Evolutionary conservation across 2,329 filamentous ascomycete genomes (phyloP).

Genomic region (Fusarium sp.): DNA sequence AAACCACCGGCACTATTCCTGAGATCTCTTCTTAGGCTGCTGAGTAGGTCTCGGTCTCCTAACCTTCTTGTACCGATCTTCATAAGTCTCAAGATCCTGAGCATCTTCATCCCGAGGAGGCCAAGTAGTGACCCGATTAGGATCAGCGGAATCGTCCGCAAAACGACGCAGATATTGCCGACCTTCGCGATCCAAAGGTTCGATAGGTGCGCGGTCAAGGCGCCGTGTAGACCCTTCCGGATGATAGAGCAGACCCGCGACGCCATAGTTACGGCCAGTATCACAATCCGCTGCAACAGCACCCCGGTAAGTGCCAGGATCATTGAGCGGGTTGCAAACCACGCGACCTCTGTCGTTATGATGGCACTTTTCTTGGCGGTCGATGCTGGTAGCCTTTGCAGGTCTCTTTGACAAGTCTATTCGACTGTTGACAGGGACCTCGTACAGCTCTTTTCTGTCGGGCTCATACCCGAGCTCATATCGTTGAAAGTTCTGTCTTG

Average conservation of each 20-base stretch:
- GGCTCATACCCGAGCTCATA: too few relatives aligned
- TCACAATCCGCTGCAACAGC: neutral
- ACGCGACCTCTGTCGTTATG: neutral
- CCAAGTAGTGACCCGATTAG: slow-evolving; percentile 13
- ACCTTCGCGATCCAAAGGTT: slow-evolving; percentile 10
- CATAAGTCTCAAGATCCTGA: slow-evolving; percentile 3
- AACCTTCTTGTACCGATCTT: slow-evolving; percentile 3
- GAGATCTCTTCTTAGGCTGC: too few relatives aligned
- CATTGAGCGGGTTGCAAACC: neutral
- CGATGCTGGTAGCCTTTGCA: neutral
- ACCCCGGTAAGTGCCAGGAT: slow-evolving; percentile 4
- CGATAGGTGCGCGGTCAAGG: neutral
- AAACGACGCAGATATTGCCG: slow-evolving; percentile 13
- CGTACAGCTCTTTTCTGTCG: neutral
- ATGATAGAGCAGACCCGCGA: slow-evolving; percentile 5
- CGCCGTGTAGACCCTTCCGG: neutral
- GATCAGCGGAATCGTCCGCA: slow-evolving; percentile 11
- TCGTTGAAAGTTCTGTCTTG: too few relatives aligned
- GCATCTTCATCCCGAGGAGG: slow-evolving; percentile 21
- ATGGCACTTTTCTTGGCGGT: too few relatives aligned
- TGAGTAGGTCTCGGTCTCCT: neutral
- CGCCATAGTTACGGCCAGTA: neutral
- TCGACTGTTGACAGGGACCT: neutral
- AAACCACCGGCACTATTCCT: too few relatives aligned
- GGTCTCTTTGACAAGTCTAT: neutral